Evolutionary conservation across 306 rosid species (phyloP).

Genomic region (Vachellia collinsii): DNA sequence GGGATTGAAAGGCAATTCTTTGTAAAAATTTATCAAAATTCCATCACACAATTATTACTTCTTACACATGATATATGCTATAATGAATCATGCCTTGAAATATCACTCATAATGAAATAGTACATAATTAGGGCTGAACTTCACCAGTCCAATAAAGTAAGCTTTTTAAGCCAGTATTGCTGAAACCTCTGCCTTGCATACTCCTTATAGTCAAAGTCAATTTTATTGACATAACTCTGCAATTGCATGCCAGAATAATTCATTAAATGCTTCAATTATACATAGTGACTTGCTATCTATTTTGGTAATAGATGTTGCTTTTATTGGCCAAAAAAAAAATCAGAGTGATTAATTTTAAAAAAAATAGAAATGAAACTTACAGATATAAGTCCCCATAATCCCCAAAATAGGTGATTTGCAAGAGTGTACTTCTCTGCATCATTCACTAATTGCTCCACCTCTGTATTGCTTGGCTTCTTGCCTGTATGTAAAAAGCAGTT

Average conservation of each 20-base stretch:
- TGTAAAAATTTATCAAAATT: not conserved
- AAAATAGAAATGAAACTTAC: conserved; percentile 34
- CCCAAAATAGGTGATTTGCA: conserved; percentile 71
- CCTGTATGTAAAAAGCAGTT: conserved; percentile 40
- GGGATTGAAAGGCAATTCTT: not conserved
- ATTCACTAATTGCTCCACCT: conserved; percentile 55
- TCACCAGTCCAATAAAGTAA: conserved; percentile 35
- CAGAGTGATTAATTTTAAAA: not conserved
- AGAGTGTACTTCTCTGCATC: conserved; percentile 62
- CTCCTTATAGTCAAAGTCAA: conserved; percentile 66
- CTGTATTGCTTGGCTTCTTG: conserved; percentile 49
- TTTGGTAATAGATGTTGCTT: no score
- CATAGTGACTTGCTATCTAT: no score
- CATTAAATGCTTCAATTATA: not conserved
- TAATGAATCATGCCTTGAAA: not conserved
- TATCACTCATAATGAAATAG: not conserved
- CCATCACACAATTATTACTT: not conserved
- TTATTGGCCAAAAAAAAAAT: no score
- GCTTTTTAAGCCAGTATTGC: conserved; percentile 59
- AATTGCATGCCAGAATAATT: not conserved
- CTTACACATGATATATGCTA: not conserved
- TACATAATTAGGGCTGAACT: not conserved
- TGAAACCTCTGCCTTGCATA: conserved; percentile 68
- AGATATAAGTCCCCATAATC: conserved; percentile 73
- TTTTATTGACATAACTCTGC: conserved; percentile 60